Evolutionary conservation across 2,329 filamentous ascomycete genomes (phyloP).

Genomic region (Paraphaeosphaeria sporulosa): DNA sequence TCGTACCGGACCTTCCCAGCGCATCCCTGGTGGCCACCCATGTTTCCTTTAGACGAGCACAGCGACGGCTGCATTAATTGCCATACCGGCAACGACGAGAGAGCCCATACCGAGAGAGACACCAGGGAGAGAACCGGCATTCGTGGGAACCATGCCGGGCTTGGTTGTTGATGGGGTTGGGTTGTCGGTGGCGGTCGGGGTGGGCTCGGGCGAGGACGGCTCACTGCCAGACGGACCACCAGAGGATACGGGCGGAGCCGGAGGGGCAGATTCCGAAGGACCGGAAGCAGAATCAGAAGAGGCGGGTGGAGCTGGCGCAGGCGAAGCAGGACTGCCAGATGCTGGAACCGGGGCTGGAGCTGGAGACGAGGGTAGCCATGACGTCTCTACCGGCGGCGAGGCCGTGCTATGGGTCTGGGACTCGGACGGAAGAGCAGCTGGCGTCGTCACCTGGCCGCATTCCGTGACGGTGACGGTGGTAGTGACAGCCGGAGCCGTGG

Average conservation of each 20-base stretch:
- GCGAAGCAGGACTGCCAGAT: conserved; percentile 4
- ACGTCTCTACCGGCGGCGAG: conserved; percentile 4
- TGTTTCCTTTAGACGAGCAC: conserved; percentile 23
- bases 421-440: conserved; percentile 15
- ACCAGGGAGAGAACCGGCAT: conserved; percentile 28
- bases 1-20: conserved; percentile 16
- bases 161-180: not conserved
- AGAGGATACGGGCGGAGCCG: conserved; percentile 1
- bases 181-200: conserved; percentile 2
- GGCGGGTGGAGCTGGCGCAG: not conserved
- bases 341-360: conserved; percentile 3
- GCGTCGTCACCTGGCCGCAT: conserved; percentile 25
- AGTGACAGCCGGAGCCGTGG: conserved; percentile 29
- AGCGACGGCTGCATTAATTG: conserved; percentile 25
- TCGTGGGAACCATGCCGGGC: conserved; percentile 18
- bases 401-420: conserved; percentile 7
- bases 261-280: not conserved
- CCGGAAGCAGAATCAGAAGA: conserved; percentile 2
- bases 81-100: conserved; percentile 31
- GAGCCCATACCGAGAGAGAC: conserved; percentile 29
- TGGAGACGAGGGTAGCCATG: not conserved
- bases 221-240: not conserved
- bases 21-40: conserved; percentile 10
- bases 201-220: not conserved
- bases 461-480: conserved; percentile 38